Base-by-base conservation (phyloP, 2,329 filamentous ascomycete species). In the Lachnellula subtilissima region DNA sequence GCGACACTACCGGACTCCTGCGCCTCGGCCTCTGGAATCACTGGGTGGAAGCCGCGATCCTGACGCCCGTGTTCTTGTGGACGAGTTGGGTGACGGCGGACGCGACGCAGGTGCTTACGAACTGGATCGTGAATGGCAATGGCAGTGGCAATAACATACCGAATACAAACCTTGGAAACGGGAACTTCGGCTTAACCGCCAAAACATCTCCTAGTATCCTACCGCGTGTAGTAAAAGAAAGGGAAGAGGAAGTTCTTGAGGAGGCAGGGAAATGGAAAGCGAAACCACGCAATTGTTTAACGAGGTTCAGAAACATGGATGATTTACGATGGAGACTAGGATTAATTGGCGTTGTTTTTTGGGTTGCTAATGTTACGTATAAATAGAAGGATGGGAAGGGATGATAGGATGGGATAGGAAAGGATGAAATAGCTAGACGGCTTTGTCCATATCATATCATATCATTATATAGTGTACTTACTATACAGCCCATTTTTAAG, bases 1-100 rank as follows among this genome's bases (percentile, higher is more conserved):
- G 76, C 2, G 81, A 86, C 62, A 78, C 79, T 2, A 78, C 75
- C 35, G 80, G 78, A 0, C 61, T 80, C 4, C 73, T 86, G 7
- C 64, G 73, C 37, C 39, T 67, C 25, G 66, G 67, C 4, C 46
- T 69, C 4, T 63, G 54, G 55, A 67, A 69, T 57, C 67, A 66
- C 46, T 69, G 65, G 66, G 56, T 67, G 17, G 75, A 78, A 58
- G 60, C 72, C 5, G 58, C 70, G 4, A 37, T 78, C 1, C 57
- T 78, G 12, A 76, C 73, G 1, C 64, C 68, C 0, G 55, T 75
- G 2, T 77, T 80, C 56, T 48, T 78, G 12, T 77, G 73, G 69
- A 56, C 73, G 4, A 73, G 74, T 53, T 71, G 71, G 66, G 62
- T 63, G 4, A 70, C 73, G 9, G 65, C 71, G 3, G 64, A 65